Evolutionary conservation across 202 grass and related monocot species (phyloP).

Genomic region (Brachypodium distachyon): DNA sequence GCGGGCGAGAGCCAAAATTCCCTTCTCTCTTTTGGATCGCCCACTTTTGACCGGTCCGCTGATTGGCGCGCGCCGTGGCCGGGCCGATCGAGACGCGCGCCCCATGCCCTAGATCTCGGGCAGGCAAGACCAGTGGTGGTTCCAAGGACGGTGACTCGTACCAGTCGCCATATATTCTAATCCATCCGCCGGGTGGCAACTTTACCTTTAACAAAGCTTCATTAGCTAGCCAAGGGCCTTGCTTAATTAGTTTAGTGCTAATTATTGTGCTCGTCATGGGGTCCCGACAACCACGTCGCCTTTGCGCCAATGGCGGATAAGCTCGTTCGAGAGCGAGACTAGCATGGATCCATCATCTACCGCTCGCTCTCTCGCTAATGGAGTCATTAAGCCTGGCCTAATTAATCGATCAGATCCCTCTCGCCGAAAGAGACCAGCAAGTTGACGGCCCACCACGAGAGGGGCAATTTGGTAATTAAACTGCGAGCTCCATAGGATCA

Average conservation of each 20-base stretch:
- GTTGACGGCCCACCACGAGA: no score
- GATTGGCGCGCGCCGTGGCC: background rate
- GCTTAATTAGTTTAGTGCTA: conserved; percentile 26
- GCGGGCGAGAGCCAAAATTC: background rate
- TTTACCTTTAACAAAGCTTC: conserved; percentile 58
- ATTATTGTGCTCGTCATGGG: conserved; percentile 39
- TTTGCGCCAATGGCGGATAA: conserved; percentile 38
- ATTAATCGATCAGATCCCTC: conserved; percentile 8
- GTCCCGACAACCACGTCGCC: conserved; percentile 47
- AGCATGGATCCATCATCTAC: conserved; percentile 5
- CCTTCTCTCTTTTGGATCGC: conserved; percentile 25
- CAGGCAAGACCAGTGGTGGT: conserved; percentile 37
- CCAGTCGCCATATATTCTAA: conserved; percentile 37
- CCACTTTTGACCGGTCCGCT: conserved; percentile 38
- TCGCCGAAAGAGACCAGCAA: conserved; percentile 13
- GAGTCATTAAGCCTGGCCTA: conserved; percentile 32
- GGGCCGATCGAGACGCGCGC: conserved; percentile 13
- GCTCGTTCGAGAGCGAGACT: no score
- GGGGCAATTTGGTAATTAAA: conserved; percentile 1
- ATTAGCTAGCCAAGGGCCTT: no score
- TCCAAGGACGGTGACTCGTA: conserved; percentile 49
- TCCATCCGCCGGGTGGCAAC: conserved; percentile 20
- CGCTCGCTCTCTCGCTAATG: no score
- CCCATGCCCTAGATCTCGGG: conserved; percentile 46
- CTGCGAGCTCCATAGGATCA: conserved; percentile 1